Percentiles rank a stretch among this genome's conserved stretches.
phyloP scores from a whole-genome alignment of 257 asterid species.

The Solanum paucissectum region DNA sequence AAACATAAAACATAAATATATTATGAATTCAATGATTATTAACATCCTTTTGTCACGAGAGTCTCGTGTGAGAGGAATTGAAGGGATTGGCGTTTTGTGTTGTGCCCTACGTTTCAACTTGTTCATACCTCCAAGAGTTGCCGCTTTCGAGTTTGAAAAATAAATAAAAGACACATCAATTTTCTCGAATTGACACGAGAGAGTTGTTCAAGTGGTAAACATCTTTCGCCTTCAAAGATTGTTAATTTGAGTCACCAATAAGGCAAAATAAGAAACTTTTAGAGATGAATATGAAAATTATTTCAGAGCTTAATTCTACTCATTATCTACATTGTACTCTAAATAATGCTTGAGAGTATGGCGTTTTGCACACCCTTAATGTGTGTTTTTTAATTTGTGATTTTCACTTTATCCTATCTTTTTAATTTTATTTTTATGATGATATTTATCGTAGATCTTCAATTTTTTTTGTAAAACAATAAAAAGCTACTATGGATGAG shows the following conservation, averaged over 20 bases:
- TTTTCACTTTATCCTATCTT: neutral
- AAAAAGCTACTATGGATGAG: neutral
- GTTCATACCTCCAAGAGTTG: neutral
- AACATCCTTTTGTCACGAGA: neutral
- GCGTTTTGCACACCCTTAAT: neutral
- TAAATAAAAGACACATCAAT: neutral
- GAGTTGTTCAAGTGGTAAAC: no score
- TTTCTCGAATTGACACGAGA: neutral
- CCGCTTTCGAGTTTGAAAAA: neutral
- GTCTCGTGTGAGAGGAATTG: neutral
- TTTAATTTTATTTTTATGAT: neutral
- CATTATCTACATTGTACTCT: neutral
- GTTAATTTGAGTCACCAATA: no score
- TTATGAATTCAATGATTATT: neutral
- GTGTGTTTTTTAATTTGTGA: neutral
- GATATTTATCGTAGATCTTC: neutral
- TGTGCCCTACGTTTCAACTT: neutral
- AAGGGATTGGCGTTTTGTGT: neutral
- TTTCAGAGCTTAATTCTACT: no score
- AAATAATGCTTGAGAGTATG: neutral
- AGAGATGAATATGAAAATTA: no score
- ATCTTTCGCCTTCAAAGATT: no score
- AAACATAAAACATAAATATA: neutral
- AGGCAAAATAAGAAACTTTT: no score
- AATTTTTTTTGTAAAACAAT: neutral